Percentiles rank a stretch among this genome's conserved stretches.
phyloP scores from a whole-genome alignment of 768 basidiomycete species.

The Leccinum incarnatum region DNA sequence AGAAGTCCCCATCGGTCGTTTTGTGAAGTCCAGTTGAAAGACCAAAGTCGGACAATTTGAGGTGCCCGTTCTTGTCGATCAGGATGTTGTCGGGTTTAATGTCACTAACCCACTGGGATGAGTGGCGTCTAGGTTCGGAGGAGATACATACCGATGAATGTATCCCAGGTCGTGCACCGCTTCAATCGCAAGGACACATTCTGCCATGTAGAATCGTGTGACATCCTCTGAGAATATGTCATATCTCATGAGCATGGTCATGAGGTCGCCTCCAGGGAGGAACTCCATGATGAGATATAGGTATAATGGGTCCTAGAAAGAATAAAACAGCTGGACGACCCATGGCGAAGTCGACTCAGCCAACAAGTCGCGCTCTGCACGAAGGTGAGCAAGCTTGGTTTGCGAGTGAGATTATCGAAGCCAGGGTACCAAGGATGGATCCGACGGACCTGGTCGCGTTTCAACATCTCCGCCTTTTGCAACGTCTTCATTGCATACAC shows the following conservation, averaged over 20 bases:
- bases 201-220: conserved; percentile 98
- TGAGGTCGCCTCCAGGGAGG: conserved; percentile 88
- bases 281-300: conserved; percentile 98
- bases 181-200: conserved; percentile 96
- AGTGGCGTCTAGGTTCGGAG: conserved; percentile 1
- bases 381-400: conserved; percentile 87
- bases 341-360: conserved; percentile 96
- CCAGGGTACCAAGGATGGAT: background rate
- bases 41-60: conserved; percentile 98
- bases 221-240: conserved; percentile 99
- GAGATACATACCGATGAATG: conserved; percentile 79
- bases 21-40: conserved; percentile 98
- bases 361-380: conserved; percentile 93
- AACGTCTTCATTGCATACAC: conserved; percentile 99
- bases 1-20: conserved; percentile 89
- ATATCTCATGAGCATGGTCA: conserved; percentile 99
- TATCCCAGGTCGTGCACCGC: conserved; percentile 98
- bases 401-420: conserved; percentile 7
- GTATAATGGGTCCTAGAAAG: conserved; percentile 95
- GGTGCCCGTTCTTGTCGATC: conserved; percentile 94
- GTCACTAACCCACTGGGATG: conserved; percentile 54
- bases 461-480: conserved; percentile 98
- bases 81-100: conserved; percentile 99
- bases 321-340: conserved; percentile 98
- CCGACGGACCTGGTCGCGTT: conserved; percentile 86